Evolutionary conservation across 108 stramenopile genomes (phyloP), one percentile per base, ranked within the genome.

Genomic region (Epithemia pelagica): DNA sequence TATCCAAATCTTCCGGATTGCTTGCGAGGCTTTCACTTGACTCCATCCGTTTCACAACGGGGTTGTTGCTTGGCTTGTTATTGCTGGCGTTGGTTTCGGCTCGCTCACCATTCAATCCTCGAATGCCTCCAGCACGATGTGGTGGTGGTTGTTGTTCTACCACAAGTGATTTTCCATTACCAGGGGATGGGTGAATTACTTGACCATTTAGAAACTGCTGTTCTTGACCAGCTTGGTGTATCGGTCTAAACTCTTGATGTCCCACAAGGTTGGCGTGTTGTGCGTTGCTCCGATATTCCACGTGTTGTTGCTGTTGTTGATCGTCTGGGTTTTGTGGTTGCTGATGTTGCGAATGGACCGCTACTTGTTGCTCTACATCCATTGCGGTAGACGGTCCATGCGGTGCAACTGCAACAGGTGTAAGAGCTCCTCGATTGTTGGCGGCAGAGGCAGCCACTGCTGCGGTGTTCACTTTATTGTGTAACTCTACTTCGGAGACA

Each of bases 1-100:
- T 91, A 1, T 61, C 24, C 55, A 75, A 64, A 64, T 94, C 90
- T 73, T 87, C 86, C n/a, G n/a, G n/a, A n/a, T n/a, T n/a, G 67
- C 66, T 70, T 1, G 57, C 55, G 15, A 46, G 37, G 37, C 37
- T 46, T 46, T 46, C 37, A 5, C 10, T 15, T 15, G 37, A 46
- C 15, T 46, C 37, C 37, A 46, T 46, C 37, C 37, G 37, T 46
- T 5, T 10, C 37, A 46, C 37, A 5, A 23, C 2, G 20, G 19
- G 0, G 33, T 37, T 20, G 33, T n/a, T 67, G 55, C n/a, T 28
- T 2, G 21, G 5, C 10, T 24, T 57, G 28, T 0, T 25, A 19
- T 57, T 67, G 10, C 18, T 31, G 28, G 18, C 28, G 19, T 32
- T 52, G 21, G 24, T 52, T 3, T 64, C 26, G 63, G 15, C 15